Conservation (phyloP, 257 asterid species). For the Solanum sparsipilum region DNA sequence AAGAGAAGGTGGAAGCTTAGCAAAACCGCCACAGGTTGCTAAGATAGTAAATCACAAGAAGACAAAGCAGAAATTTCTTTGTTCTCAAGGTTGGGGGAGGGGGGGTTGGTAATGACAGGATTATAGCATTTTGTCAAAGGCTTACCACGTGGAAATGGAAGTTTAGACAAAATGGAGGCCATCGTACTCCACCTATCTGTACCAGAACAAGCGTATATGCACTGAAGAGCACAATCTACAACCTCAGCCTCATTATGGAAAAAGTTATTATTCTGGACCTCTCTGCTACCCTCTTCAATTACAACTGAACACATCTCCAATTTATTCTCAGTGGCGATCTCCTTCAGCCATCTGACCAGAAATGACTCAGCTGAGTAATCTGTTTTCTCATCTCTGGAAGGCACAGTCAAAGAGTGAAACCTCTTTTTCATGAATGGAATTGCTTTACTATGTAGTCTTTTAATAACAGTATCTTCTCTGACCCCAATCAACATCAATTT, state of each 20-base stretch:
- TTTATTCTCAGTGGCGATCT: slow-evolving; percentile 60
- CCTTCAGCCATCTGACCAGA: slow-evolving; percentile 83
- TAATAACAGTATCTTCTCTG: slow-evolving; percentile 50
- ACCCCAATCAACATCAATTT: slow-evolving; percentile 62
- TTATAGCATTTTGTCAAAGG: slow-evolving; percentile 3
- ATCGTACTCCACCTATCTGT: slow-evolving; percentile 76
- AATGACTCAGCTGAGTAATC: slow-evolving; percentile 43
- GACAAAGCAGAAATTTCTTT: not conserved
- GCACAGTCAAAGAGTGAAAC: slow-evolving; percentile 9
- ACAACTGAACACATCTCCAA: slow-evolving; percentile 59
- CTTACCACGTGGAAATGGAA: slow-evolving; percentile 61
- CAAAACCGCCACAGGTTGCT: not conserved
- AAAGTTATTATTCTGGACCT: slow-evolving; percentile 29
- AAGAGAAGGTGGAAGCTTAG: not conserved
- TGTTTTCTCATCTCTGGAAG: slow-evolving; percentile 18
- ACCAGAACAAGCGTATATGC: slow-evolving; percentile 74
- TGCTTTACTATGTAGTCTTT: slow-evolving; percentile 58
- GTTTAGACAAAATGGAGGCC: slow-evolving; percentile 70
- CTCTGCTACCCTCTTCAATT: slow-evolving; percentile 73
- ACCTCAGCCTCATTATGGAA: slow-evolving; percentile 61
- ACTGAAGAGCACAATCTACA: slow-evolving; percentile 71
- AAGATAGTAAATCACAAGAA: not conserved
- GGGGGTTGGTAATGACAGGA: not conserved
- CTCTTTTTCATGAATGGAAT: slow-evolving; percentile 72
- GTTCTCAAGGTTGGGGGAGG: not conserved